Evolutionary conservation across 2,329 filamentous ascomycete genomes (phyloP).

Genomic region (Botrytis fabae): DNA sequence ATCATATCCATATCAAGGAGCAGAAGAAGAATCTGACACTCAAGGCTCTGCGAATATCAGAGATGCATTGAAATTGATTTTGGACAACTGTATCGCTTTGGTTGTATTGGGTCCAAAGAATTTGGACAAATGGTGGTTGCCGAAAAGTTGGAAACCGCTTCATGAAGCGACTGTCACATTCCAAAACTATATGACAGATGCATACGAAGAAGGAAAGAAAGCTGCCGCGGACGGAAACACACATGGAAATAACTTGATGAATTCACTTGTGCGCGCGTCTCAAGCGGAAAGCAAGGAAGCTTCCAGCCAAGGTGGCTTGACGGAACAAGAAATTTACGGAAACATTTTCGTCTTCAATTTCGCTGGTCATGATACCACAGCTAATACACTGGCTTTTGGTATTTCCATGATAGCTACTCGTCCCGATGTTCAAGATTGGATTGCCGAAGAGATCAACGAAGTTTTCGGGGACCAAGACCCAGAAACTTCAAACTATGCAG

Average conservation of each 20-base stretch:
- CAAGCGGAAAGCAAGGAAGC: slow-evolving; percentile 4
- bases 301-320: slow-evolving; percentile 6
- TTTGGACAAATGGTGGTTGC: slow-evolving; percentile 21
- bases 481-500: slow-evolving; percentile 2
- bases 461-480: slow-evolving; percentile 12
- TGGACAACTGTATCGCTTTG: slow-evolving; percentile 19
- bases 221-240: background rate
- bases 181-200: slow-evolving; percentile 17
- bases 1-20: slow-evolving; percentile 15
- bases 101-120: slow-evolving; percentile 14
- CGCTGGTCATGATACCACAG: slow-evolving; percentile 15
- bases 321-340: slow-evolving; percentile 21
- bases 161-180: slow-evolving; percentile 17
- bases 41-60: slow-evolving; percentile 1
- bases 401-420: background rate
- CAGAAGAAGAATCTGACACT: background rate
- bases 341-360: slow-evolving; percentile 22
- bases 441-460: background rate
- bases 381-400: slow-evolving; percentile 6
- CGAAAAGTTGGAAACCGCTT: slow-evolving; percentile 19
- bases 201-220: slow-evolving; percentile 19
- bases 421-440: slow-evolving; percentile 18
- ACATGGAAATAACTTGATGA: slow-evolving; percentile 18
- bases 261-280: slow-evolving; percentile 18
- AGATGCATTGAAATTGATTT: slow-evolving; percentile 14